These are phyloP conservation scores for Clavispora vitiphila DNA, from an alignment of 805 yeast species.

Conservation along the genomic window DNA sequence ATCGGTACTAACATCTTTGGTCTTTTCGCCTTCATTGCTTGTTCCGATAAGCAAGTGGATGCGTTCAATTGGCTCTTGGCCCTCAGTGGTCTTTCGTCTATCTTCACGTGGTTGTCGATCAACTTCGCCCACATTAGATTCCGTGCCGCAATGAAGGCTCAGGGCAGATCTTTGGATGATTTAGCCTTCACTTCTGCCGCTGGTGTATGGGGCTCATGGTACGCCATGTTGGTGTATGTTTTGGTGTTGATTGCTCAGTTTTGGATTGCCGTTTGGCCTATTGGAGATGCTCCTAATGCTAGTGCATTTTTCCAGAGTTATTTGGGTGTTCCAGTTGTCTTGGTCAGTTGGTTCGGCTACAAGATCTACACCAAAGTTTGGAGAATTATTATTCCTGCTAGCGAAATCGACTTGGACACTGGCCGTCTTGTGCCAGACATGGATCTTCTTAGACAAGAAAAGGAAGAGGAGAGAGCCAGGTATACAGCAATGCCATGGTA, in stretches of 20 bases:
- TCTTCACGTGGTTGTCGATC: conserved; percentile 4
- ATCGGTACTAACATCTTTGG: conserved; percentile 1
- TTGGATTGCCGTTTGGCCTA: conserved; percentile 78
- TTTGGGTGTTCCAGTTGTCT: conserved; percentile 55
- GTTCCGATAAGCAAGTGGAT: conserved; percentile 1
- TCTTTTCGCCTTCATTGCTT: conserved; percentile 2
- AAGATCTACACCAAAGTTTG: conserved; percentile 41
- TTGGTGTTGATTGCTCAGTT: conserved; percentile 71
- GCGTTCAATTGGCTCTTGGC: conserved; percentile 3
- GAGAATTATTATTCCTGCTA: conserved; percentile 20
- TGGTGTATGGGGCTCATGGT: conserved; percentile 2
- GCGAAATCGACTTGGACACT: conserved; percentile 27
- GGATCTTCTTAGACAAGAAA: conserved; percentile 25
- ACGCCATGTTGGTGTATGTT: conserved; percentile 25
- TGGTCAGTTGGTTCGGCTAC: conserved; percentile 51
- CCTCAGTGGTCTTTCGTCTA: conserved; percentile 2
- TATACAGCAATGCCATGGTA: conserved; percentile 9
- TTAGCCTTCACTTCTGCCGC: background rate
- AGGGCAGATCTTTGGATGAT: background rate
- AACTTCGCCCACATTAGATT: conserved; percentile 4
- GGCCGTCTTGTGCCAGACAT: conserved; percentile 28
- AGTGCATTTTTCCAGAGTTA: conserved; percentile 56
- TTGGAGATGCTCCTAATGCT: conserved; percentile 49
- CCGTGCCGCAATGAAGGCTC: conserved; percentile 1
- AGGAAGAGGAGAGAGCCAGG: conserved; percentile 9